Percentiles rank a stretch among this genome's conserved stretches.
phyloP scores from a whole-genome alignment of 2,329 filamentous ascomycete genomes.

The Fusarium verrucosum region DNA sequence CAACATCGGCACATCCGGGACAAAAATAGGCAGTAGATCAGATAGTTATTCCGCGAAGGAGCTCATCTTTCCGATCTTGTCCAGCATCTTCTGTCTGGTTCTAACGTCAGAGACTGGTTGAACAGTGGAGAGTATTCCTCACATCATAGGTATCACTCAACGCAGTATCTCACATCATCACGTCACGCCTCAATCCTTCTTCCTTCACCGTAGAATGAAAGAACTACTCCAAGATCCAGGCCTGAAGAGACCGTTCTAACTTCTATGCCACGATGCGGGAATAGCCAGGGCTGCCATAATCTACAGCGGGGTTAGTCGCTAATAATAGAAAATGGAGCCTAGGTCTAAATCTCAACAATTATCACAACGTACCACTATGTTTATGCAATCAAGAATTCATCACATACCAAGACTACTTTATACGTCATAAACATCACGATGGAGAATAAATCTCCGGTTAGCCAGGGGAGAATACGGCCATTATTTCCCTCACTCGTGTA shows the following conservation, averaged over 20 bases:
- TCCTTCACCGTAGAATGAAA: constrained; percentile 8
- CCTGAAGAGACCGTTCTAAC: constrained; percentile 4
- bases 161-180: constrained; percentile 1
- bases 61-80: background rate
- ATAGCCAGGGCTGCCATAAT: constrained; percentile 23
- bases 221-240: background rate
- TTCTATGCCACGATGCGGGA: background rate
- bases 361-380: background rate
- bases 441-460: background rate
- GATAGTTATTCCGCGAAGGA: constrained; percentile 6
- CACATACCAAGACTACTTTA: background rate
- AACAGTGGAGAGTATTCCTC: background rate
- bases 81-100: background rate
- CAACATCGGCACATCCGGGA: constrained; percentile 9
- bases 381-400: background rate
- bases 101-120: constrained; percentile 3
- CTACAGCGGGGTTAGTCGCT: constrained; percentile 18
- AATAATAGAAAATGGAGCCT: constrained; percentile 25
- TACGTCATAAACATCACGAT: constrained; percentile 18
- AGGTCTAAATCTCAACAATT: background rate
- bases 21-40: background rate
- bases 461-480: background rate
- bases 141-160: background rate
- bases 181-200: background rate
- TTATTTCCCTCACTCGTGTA: constrained; percentile 21